These are phyloP conservation scores for Dictyostelium intermedium DNA, from an alignment of 78 protist species.

Conservation along the genomic window DNA sequence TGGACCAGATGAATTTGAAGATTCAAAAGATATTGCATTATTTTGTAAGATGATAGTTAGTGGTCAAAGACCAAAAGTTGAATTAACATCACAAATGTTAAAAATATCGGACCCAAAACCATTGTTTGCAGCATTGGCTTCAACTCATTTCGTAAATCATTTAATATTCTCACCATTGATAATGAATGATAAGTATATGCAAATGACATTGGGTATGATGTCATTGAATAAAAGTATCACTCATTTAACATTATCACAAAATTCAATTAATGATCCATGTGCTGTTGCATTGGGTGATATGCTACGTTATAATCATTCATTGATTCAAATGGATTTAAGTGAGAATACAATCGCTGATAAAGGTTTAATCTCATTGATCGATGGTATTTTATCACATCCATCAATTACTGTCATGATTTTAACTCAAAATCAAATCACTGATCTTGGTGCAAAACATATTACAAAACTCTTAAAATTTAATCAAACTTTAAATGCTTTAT, in stretches of 20 bases:
- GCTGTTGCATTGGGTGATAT: slow-evolving; percentile 58
- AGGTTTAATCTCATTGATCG: slow-evolving; percentile 4
- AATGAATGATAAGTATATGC: slow-evolving; percentile 43
- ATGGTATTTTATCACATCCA: slow-evolving; percentile 73
- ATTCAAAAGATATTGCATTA: slow-evolving; percentile 28
- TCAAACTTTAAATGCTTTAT: slow-evolving; percentile 53
- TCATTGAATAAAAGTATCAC: slow-evolving; percentile 15
- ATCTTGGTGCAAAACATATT: slow-evolving; percentile 28
- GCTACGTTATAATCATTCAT: slow-evolving; percentile 42
- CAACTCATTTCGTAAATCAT: slow-evolving; percentile 12
- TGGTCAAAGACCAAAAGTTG: slow-evolving; percentile 47
- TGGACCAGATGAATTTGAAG: slow-evolving; percentile 15
- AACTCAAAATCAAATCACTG: slow-evolving; percentile 18
- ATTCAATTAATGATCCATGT: slow-evolving; percentile 12
- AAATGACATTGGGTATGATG: slow-evolving; percentile 21
- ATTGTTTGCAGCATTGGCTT: slow-evolving; percentile 33
- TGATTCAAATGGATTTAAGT: slow-evolving; percentile 44
- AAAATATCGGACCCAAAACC: slow-evolving; percentile 45
- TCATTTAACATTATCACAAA: slow-evolving; percentile 13
- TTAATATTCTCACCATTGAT: slow-evolving; percentile 25
- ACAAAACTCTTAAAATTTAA: background rate
- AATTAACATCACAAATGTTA: background rate
- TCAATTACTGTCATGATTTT: slow-evolving; percentile 21
- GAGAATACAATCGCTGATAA: slow-evolving; percentile 21
- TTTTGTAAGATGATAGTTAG: background rate